Percentiles rank a stretch among this genome's conserved stretches.
These are phyloP conservation scores for Cryphonectria carpinicola DNA, from an alignment of 2,329 filamentous ascomycete species.

Conservation along the genomic window DNA sequence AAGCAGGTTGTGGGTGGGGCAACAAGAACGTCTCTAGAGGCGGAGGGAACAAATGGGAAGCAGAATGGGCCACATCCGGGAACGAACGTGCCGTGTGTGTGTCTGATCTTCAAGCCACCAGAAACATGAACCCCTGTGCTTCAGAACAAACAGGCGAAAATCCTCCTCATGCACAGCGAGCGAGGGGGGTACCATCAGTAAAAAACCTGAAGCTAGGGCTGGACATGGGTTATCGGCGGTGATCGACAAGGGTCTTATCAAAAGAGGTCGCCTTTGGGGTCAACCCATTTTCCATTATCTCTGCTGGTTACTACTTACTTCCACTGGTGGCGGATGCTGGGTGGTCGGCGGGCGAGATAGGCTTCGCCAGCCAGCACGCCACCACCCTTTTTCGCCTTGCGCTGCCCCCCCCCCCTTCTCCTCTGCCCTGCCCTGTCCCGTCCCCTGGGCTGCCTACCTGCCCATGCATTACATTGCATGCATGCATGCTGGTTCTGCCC, in stretches of 20 bases:
- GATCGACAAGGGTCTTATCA: constrained; percentile 7
- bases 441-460: background rate
- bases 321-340: background rate
- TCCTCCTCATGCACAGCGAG: constrained; percentile 1
- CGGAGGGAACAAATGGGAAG: background rate
- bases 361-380: background rate
- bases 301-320: background rate
- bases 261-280: background rate
- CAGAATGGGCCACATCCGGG: background rate
- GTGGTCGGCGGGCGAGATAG: background rate
- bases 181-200: background rate
- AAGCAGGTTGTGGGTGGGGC: background rate
- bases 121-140: background rate
- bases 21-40: background rate
- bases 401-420: background rate
- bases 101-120: background rate
- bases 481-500: background rate
- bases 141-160: background rate
- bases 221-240: background rate
- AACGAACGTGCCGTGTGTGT: background rate
- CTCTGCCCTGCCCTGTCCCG: constrained; percentile 4
- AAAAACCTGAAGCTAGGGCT: background rate
- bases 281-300: background rate
- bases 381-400: background rate
- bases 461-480: background rate